Evolutionary conservation across 108 stramenopile genomes (phyloP).

Genomic region (Pseudonitzschia pungens): DNA sequence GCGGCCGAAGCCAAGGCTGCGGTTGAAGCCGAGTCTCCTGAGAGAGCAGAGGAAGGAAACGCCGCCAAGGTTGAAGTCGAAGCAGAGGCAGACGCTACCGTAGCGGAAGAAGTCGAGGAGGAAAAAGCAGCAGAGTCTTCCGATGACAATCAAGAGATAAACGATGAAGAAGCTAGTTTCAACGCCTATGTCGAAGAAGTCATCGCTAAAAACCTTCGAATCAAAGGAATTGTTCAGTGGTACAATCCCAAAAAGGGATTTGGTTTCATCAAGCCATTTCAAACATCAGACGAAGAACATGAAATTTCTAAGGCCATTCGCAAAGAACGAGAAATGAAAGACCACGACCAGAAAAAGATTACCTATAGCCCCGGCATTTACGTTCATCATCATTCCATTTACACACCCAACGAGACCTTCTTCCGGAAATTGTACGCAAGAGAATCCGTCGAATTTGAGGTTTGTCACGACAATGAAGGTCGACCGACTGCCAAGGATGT

Average conservation of each 20-base stretch:
- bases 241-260: neutral
- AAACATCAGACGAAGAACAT: neutral
- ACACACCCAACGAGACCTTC: neutral
- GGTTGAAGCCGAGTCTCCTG: neutral
- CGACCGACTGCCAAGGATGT: constrained; percentile 4
- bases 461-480: neutral
- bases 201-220: neutral
- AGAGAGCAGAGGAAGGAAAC: neutral
- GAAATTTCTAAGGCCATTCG: constrained; percentile 2
- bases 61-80: neutral
- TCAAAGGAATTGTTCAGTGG: constrained; percentile 11
- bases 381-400: constrained; percentile 9
- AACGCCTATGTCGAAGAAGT: neutral
- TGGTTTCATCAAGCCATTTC: constrained; percentile 7
- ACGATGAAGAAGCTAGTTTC: neutral
- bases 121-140: neutral
- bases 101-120: neutral
- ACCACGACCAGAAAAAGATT: neutral
- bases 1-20: neutral
- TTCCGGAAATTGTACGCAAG: constrained; percentile 9
- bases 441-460: constrained; percentile 5
- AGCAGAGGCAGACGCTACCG: neutral
- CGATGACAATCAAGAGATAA: neutral
- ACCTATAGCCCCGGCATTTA: neutral
- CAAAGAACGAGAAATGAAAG: neutral